Conservation (phyloP, 495 filamentous ascomycete species). For the Xanthoparmelia taractica region DNA sequence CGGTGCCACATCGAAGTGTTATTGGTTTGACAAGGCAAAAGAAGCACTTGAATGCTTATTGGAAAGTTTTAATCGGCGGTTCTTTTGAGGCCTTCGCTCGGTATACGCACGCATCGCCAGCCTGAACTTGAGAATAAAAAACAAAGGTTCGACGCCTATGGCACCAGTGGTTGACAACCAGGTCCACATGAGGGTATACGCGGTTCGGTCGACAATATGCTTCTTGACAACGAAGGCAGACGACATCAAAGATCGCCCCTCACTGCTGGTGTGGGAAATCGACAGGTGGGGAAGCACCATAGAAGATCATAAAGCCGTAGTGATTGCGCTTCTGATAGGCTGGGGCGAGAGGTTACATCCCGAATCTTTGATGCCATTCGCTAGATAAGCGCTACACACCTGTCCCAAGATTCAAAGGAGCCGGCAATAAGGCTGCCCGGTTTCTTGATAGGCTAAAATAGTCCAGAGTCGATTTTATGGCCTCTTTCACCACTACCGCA, state of each 20-base stretch:
- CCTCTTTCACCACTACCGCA: neutral
- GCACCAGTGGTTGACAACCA: neutral
- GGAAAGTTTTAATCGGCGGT: neutral
- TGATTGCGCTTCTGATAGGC: neutral
- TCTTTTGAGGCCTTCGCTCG: neutral
- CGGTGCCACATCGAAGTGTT: neutral
- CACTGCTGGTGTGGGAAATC: neutral
- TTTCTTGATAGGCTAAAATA: neutral
- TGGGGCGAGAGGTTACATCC: neutral
- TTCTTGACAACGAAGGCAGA: too few species aligned
- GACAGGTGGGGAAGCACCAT: neutral
- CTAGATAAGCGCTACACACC: neutral
- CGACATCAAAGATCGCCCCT: neutral
- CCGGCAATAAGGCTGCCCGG: neutral
- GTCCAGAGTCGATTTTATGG: neutral
- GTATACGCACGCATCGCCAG: neutral
- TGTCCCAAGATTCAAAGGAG: neutral
- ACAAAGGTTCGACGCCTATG: neutral
- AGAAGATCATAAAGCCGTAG: neutral
- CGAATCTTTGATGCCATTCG: neutral
- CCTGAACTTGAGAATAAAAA: neutral
- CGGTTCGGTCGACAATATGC: neutral
- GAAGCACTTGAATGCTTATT: too few species aligned
- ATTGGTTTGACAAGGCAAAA: neutral
- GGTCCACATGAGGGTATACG: neutral